Percentiles rank a stretch among this genome's conserved stretches.
Conservation (phyloP, 345 rosid genomes). For the Salix brachista region DNA sequence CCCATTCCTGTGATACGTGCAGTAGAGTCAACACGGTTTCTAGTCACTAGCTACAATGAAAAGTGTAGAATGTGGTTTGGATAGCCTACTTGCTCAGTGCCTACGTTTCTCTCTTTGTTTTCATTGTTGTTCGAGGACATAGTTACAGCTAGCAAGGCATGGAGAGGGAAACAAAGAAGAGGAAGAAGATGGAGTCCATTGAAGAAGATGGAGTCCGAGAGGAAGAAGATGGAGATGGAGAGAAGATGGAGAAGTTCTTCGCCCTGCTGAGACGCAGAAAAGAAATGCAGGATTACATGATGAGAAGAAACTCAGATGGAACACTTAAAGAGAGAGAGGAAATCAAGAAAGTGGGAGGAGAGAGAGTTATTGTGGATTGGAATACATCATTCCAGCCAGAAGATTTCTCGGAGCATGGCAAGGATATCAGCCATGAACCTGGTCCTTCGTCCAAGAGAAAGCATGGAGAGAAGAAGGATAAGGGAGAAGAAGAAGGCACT, state of each 20-base stretch:
- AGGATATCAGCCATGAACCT: neutral
- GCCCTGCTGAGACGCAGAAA: slow-evolving; percentile 47
- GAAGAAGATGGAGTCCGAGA: neutral
- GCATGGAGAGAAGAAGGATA: slow-evolving; percentile 10
- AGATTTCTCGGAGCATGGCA: slow-evolving; percentile 36
- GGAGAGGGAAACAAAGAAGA: slow-evolving; percentile 40
- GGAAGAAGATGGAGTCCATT: slow-evolving; percentile 33
- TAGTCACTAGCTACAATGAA: neutral
- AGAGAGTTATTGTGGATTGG: slow-evolving; percentile 11
- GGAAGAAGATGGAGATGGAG: slow-evolving; percentile 30
- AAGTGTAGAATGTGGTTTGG: neutral
- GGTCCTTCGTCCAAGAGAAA: slow-evolving; percentile 13
- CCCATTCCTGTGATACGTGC: neutral
- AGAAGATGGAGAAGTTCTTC: slow-evolving; percentile 53
- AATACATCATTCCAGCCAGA: slow-evolving; percentile 45
- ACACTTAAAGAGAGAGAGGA: slow-evolving; percentile 1
- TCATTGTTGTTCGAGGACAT: neutral
- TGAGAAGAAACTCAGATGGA: neutral
- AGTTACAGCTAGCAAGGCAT: slow-evolving; percentile 5
- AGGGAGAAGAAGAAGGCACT: slow-evolving; percentile 11
- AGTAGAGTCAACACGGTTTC: neutral
- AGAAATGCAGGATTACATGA: slow-evolving; percentile 30
- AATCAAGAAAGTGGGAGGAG: slow-evolving; percentile 4
- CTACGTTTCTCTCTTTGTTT: neutral
- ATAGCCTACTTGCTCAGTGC: neutral